Evolutionary conservation across 768 basidiomycete genomes (phyloP), one percentile per base, ranked within the genome.

Genomic region (Tulasnella sp.): DNA sequence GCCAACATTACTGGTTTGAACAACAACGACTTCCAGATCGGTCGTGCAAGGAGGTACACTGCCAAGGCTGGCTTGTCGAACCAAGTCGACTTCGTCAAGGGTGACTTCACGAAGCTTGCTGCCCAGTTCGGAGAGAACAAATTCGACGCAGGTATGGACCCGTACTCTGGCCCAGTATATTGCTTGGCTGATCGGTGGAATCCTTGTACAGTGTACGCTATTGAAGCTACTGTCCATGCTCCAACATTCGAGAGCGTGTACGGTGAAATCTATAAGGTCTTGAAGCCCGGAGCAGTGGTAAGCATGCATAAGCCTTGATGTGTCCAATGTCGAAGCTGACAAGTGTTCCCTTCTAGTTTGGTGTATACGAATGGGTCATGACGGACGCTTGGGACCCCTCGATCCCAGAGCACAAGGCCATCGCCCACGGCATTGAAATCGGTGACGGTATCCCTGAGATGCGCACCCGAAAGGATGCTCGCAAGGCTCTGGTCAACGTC

Each of bases 351-450:
- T 51, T 23, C 77, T 70, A n/a, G 71, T 72, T 98, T 84, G 97
- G 96, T 82, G 93, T 99, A 48, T 99, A 99, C 85, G 98, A 99
- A 84, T 99, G 97, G 97, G 92, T 91, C 85, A 98, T 99, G 98
- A 98, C 98, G 26, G 96, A 98, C 84, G 83, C 85, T 3, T 96
- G 96, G 94, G 93, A 98, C 85, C 89, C 93, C 51, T 88, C 92
- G 70, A 92, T 88, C 83, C 93, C 95, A 23, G 85, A 88, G 75
- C 97, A 99, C 88, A 96, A 96, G 86, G 88, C 88, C 69, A 90
- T 99, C 78, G 94, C 94, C 16, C 96, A 98, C 86, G 89, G 89
- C 79, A 92, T 98, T 79, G 96, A 98, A 84, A 86, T 98, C 77
- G 97, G 98, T 29, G 95, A 97, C 82, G 98, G 98, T 77, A 98